phyloP scores from a whole-genome alignment of 805 yeast genomes.

The Danielozyma ontarioensis region DNA sequence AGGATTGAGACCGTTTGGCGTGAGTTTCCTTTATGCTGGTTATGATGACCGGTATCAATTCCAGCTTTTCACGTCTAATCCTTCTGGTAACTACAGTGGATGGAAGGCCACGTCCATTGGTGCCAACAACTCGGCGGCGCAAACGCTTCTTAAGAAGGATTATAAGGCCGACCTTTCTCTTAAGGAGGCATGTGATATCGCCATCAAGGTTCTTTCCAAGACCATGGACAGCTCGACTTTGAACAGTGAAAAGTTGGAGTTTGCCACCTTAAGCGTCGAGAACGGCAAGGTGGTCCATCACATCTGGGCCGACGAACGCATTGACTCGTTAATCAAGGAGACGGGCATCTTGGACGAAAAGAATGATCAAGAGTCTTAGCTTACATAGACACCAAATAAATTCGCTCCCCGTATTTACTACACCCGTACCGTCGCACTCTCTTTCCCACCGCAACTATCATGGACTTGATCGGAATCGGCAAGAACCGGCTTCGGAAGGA shows the following conservation, averaged over 20 bases:
- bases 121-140: slow-evolving; percentile 94
- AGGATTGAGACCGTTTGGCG: slow-evolving; percentile 98
- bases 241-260: slow-evolving; percentile 87
- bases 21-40: slow-evolving; percentile 93
- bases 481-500: slow-evolving; percentile 9
- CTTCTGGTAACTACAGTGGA: slow-evolving; percentile 95
- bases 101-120: slow-evolving; percentile 99
- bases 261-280: slow-evolving; percentile 61
- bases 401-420: neutral
- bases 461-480: slow-evolving; percentile 19
- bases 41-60: slow-evolving; percentile 84
- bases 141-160: slow-evolving; percentile 91
- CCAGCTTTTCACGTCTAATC: slow-evolving; percentile 92
- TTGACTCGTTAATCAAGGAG: slow-evolving; percentile 66
- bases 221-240: slow-evolving; percentile 87
- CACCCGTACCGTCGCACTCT: neutral
- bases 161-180: slow-evolving; percentile 75
- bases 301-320: slow-evolving; percentile 76
- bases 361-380: slow-evolving; percentile 22
- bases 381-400: neutral
- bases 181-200: slow-evolving; percentile 78
- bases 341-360: slow-evolving; percentile 56
- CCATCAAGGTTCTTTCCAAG: slow-evolving; percentile 85
- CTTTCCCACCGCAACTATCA: slow-evolving; percentile 1
- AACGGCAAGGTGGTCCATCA: slow-evolving; percentile 55